phyloP scores from a whole-genome alignment of 768 basidiomycete species.

The Pilatotrama ljubarskyi region DNA sequence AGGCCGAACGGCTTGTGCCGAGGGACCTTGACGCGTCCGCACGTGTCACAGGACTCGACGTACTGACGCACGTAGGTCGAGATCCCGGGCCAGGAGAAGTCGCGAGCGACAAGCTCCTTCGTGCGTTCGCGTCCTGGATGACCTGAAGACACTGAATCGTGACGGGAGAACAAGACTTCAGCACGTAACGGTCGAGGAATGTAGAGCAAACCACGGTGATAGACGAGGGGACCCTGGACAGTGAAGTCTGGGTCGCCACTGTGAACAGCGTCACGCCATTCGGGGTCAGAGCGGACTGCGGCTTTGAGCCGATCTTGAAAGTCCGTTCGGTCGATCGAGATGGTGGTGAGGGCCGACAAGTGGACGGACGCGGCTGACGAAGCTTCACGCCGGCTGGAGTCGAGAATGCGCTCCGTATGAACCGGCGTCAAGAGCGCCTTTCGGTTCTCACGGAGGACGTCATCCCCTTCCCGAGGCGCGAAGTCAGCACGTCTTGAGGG shows the following conservation, averaged over 20 bases:
- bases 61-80: conserved; percentile 22
- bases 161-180: conserved; percentile 33
- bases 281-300: conserved; percentile 10
- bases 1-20: too few relatives aligned
- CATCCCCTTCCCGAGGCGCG: conserved; percentile 27
- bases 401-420: neutral
- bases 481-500: conserved; percentile 27
- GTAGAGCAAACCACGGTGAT: conserved; percentile 29
- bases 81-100: conserved; percentile 36
- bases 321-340: conserved; percentile 24
- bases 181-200: conserved; percentile 35
- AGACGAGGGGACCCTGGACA: conserved; percentile 19
- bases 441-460: conserved; percentile 10
- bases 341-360: conserved; percentile 22
- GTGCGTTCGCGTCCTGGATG: conserved; percentile 40
- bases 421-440: conserved; percentile 12
- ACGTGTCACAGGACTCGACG: conserved; percentile 11
- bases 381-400: too few relatives aligned
- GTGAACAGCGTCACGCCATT: conserved; percentile 24
- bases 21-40: too few relatives aligned
- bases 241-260: conserved; percentile 20
- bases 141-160: conserved; percentile 41
- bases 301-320: conserved; percentile 22
- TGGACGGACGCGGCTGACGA: neutral
- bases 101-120: conserved; percentile 20